These are phyloP conservation scores for Fraxinus baroniana DNA, from an alignment of 305 asterid species.

Conservation along the genomic window DNA sequence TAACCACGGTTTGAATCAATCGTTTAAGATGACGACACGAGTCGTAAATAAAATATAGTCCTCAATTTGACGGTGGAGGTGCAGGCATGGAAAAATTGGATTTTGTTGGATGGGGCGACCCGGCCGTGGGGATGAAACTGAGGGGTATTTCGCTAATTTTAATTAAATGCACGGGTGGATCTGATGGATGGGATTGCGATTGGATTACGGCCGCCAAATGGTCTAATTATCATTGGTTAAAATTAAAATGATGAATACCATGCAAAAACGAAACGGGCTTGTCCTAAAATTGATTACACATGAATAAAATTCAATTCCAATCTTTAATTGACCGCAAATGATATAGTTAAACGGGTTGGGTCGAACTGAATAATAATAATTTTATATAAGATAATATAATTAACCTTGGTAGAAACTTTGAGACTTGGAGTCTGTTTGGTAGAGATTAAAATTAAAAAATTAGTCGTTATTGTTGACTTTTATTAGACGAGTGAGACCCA, in stretches of 20 bases:
- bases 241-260: neutral
- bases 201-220: slow-evolving; percentile 19
- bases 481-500: too few species aligned
- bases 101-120: neutral
- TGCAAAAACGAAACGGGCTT: neutral
- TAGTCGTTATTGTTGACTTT: too few species aligned
- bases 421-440: too few species aligned
- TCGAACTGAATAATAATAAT: too few species aligned
- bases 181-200: slow-evolving; percentile 33
- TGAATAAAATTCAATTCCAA: too few species aligned
- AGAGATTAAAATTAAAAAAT: too few species aligned
- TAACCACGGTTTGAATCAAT: slow-evolving; percentile 30
- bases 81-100: slow-evolving; percentile 26
- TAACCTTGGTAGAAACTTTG: too few species aligned
- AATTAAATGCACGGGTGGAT: slow-evolving; percentile 44
- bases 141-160: neutral
- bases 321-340: too few species aligned
- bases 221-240: neutral
- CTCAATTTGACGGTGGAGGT: slow-evolving; percentile 27
- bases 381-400: too few species aligned
- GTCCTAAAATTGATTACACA: too few species aligned
- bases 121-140: neutral
- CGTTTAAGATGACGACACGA: slow-evolving; percentile 31
- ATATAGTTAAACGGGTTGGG: too few species aligned
- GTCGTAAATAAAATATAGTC: slow-evolving; percentile 13